phyloP scores from a whole-genome alignment of 441 rosid species.

The Biscutella auriculata region DNA sequence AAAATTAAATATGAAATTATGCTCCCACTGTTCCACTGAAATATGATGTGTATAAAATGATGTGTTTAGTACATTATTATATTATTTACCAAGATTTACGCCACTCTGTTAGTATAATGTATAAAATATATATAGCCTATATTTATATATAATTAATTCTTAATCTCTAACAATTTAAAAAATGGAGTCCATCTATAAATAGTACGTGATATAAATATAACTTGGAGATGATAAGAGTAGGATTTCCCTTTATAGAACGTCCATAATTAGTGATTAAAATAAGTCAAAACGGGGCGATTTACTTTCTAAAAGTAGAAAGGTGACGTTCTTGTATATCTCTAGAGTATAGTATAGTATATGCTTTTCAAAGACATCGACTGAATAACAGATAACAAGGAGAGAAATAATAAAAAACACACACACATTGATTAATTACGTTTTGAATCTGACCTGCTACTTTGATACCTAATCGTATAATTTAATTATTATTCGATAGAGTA shows the following conservation, averaged over 20 bases:
- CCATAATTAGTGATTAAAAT: background rate
- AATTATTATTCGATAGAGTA: background rate
- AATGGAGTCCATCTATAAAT: background rate
- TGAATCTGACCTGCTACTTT: conserved; percentile 13
- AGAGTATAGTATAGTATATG: background rate
- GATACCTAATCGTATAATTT: conserved; percentile 11
- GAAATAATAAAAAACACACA: too few relatives aligned
- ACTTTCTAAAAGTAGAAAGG: conserved; percentile 15
- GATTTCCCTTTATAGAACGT: conserved; percentile 12
- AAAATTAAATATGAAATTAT: too few relatives aligned
- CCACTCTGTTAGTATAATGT: background rate
- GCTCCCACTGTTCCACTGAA: too few relatives aligned
- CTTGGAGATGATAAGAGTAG: background rate
- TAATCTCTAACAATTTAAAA: background rate
- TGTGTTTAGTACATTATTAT: too few relatives aligned
- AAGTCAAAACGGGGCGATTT: background rate
- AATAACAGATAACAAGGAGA: background rate
- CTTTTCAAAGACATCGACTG: background rate
- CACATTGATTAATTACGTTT: conserved; percentile 9
- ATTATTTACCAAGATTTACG: background rate
- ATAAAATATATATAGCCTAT: background rate
- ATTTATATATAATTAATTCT: background rate
- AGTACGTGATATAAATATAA: background rate
- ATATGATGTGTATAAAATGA: too few relatives aligned
- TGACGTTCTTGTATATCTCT: background rate